Evolutionary conservation across 106 monocot genomes (phyloP), one percentile per base, ranked within the genome.

Genomic region (Acorus gramineus): DNA sequence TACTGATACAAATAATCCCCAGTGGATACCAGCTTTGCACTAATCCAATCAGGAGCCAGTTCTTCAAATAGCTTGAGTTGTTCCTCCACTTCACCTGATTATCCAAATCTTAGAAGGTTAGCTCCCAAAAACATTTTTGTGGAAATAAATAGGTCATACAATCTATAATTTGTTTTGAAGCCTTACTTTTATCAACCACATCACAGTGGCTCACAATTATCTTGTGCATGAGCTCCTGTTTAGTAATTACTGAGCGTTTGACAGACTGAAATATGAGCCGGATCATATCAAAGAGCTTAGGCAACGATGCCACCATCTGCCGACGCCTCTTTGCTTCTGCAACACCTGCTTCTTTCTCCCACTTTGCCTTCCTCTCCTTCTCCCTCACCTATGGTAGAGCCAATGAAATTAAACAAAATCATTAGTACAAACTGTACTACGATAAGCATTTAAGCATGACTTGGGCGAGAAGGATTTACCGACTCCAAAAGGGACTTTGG

Each of bases 11-110:
- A 74, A 58, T 53, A 56, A 55, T 85, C 91, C 42, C 92, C 92
- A 68, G 63, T 76, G 4, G 57, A 70, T 56, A 74, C 59, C 11
- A 57, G 66, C 66, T 86, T 88, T 63, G 70, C 66, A 44, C 79
- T 80, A 46, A 98, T 79, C 92, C 98, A 98, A 69, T 92, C 91
- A 60, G 98, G 91, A 60, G 77, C 58, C 7, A 98, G 57, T 70
- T 98, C 92, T 70, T 75, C 66, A 55, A 98, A 64, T n/a, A 98
- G 64, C 11, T 52, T 74, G 49, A 98, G 71, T 59, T 98, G 92
- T 48, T 92, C 79, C 61, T 98, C 98, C 7, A 84, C 79, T 74
- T 98, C 98, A 79, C 66, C 93, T 93, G 71, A 42, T 68, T 50
- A 60, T 55, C 2, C 47, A 55, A 47, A 52, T 49, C 4, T 49